Base-by-base conservation (phyloP, 2,329 filamentous ascomycete genomes). In the Falciphora oryzae region DNA sequence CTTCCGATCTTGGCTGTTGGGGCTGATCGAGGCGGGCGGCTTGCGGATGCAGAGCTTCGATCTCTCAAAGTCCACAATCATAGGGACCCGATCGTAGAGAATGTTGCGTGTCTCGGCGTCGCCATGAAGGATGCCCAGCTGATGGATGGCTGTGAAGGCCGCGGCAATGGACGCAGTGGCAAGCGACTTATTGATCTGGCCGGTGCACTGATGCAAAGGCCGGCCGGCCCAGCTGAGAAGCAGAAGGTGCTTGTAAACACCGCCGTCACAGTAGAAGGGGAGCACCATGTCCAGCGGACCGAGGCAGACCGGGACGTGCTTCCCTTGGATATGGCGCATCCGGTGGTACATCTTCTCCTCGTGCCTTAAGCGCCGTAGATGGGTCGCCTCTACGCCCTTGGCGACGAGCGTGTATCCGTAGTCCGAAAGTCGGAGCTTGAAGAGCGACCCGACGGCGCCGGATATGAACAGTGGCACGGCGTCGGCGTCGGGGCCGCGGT, bases 361-460 rank as follows among this genome's bases (percentile, higher is more conserved):
- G 7, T 67, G 31, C 50, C 66, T 11, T 32, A 68, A 60, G 77
- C n/a, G n/a, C n/a, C n/a, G n/a, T n/a, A n/a, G n/a, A n/a, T n/a
- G 60, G 7, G 63, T 11, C 0, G 31, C 53, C 68, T 78, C 71
- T 22, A 79, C 69, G 6, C 75, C 76, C 68, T 80, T 79, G 18
- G 75, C 75, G 3, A 79, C 71, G 27, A 79, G 69, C 57, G 73
- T 77, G 61, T 79, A 79, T 59, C 75, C 72, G 44, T 74, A 64
- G 1, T 71, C 70, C 2, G 72, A 71, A 1, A 79, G 67, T 7
- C 73, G 65, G 8, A 79, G 50, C 68, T 79, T 78, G 67, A 78
- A 78, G 62, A 79, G 71, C 13, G 72, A 69, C 1, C 75, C 73
- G 22, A 70, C 31, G 8, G 71, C 56, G 1, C 75, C 72, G 8